Base-by-base conservation (phyloP, 2,329 filamentous ascomycete genomes). In the Metarhizium anisopliae region DNA sequence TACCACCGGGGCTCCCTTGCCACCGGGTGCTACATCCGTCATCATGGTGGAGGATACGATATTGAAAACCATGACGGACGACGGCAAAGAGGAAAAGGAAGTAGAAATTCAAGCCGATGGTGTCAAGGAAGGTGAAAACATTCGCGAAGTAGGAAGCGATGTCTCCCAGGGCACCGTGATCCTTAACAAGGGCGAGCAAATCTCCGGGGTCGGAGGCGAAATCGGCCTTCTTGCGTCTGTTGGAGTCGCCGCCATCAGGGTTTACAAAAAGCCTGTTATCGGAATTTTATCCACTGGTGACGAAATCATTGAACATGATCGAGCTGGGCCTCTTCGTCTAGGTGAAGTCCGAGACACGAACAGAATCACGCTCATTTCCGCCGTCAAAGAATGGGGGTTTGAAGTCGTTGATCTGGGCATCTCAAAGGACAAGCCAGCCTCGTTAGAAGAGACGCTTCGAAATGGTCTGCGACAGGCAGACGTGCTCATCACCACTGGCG, bases 341-440 rank as follows among this genome's bases (percentile, higher is more conserved):
- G 94, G 94, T 42, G 90, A 97, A 70, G 94, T 99, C 20, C 81
- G 94, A 55, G 94, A 99, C 69, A 95, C 90, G 4, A 99, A 99
- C 67, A 82, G 94, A 13, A 90, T 92, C 1, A 92, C 91, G 0
- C 80, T 99, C 40, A 80, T 96, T 63, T 87, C 89, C 0, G 90
- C 91, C 0, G 82, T 89, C 2, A 73, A 74, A 35, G 85, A 86
- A 54, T 87, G 85, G 73, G 89, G 89, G 0, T 96, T 89, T 66
- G 79, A 88, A 57, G 86, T 86, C 0, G 70, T 95, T 2, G 94
- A 99, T 67, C 78, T 97, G 0, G 92, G 91, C 1, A 95, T 99
- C 61, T 90, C 86, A 1, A 83, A 78, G 45, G 90, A 95, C 69
- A 82, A 83, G 72, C 78, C 86, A 0, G 85, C 83, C 1, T 80